phyloP scores from a whole-genome alignment of 192 early-diverging fungal genomes.

The Coemansia sp. region DNA sequence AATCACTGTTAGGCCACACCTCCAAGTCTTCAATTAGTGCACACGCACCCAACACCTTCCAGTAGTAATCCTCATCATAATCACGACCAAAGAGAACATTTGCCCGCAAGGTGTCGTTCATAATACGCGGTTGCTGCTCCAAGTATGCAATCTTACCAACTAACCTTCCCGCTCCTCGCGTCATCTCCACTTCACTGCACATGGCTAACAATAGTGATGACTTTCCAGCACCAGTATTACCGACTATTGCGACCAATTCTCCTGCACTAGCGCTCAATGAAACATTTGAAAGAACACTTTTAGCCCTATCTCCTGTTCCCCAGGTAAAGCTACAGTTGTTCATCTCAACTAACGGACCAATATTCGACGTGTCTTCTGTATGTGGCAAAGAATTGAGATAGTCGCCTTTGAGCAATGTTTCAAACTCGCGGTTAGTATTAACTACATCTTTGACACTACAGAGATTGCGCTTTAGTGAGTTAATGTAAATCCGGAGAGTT shows the following conservation, averaged over 20 bases:
- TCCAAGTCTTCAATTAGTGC: constrained; percentile 68
- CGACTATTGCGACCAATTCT: constrained; percentile 60
- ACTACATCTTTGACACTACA: background rate
- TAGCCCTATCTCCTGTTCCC: background rate
- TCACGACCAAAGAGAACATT: constrained; percentile 80
- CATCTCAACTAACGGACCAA: constrained; percentile 8
- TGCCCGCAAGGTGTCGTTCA: constrained; percentile 64
- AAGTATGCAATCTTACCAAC: constrained; percentile 29
- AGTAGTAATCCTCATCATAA: constrained; percentile 61
- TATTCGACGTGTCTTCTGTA: background rate
- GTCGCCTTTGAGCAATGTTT: constrained; percentile 25
- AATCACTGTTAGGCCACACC: constrained; percentile 63
- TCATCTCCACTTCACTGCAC: constrained; percentile 56
- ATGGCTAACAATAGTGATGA: constrained; percentile 64
- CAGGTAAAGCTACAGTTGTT: constrained; percentile 22
- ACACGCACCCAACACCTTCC: constrained; percentile 63
- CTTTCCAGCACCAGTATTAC: constrained; percentile 66
- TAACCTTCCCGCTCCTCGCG: constrained; percentile 30
- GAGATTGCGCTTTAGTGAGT: background rate
- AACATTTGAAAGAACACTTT: constrained; percentile 12
- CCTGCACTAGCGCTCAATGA: constrained; percentile 24
- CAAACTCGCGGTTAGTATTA: constrained; percentile 3
- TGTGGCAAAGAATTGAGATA: constrained; percentile 25
- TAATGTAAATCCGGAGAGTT: constrained; percentile 2
- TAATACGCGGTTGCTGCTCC: constrained; percentile 34